These are phyloP conservation scores for Citrus australasica DNA, from an alignment of 345 rosid genomes.

Conservation along the genomic window DNA sequence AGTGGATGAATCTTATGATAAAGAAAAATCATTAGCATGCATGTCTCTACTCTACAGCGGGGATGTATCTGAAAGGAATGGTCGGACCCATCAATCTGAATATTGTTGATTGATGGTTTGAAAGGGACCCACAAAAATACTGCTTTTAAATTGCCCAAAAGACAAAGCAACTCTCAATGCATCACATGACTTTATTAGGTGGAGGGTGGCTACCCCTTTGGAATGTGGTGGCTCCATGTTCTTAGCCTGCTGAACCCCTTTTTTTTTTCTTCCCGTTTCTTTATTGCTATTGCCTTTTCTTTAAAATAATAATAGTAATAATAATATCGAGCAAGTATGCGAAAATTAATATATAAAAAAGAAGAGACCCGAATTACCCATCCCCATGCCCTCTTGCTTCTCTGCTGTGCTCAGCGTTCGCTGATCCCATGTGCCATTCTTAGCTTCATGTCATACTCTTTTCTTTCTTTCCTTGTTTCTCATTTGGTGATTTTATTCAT, in stretches of 20 bases:
- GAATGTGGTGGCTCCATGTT: constrained; percentile 53
- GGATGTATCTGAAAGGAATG: constrained; percentile 11
- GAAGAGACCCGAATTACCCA: constrained; percentile 13
- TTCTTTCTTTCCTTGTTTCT: background rate
- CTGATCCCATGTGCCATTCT: constrained; percentile 43
- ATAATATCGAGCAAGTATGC: background rate
- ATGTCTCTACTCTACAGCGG: constrained; percentile 6
- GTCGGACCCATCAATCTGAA: constrained; percentile 24
- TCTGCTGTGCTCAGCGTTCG: constrained; percentile 21
- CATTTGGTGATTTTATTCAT: background rate
- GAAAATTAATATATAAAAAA: background rate
- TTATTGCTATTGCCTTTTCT: background rate
- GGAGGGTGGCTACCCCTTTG: constrained; percentile 30
- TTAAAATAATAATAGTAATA: background rate
- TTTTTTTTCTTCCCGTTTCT: no score
- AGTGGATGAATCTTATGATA: constrained; percentile 17
- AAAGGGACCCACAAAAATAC: constrained; percentile 11
- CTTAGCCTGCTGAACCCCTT: background rate
- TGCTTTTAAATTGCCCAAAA: constrained; percentile 12
- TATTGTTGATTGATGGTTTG: constrained; percentile 4
- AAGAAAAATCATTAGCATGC: constrained; percentile 31
- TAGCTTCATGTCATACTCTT: constrained; percentile 18
- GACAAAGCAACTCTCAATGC: constrained; percentile 23
- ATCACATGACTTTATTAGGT: constrained; percentile 52
- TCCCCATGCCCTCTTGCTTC: constrained; percentile 32